Conservation (phyloP, 1,284 basidiomycete species). For the Sanghuangporus baumii region DNA sequence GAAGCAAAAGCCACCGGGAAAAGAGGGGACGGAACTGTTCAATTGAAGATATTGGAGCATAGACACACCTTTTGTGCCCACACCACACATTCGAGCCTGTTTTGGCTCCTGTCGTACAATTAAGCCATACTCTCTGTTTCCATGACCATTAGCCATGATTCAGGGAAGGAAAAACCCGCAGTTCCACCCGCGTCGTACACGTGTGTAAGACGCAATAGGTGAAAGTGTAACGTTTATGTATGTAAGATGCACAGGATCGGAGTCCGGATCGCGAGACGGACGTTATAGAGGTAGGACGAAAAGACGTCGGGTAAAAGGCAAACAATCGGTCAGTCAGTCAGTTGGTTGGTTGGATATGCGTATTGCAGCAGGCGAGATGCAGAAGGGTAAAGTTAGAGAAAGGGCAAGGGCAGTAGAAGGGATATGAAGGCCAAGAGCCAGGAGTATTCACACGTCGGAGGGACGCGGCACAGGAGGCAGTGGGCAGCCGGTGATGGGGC, state of each 20-base stretch:
- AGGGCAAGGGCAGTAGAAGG: neutral
- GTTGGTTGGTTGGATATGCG: neutral
- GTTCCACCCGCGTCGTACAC: neutral
- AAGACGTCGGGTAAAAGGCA: neutral
- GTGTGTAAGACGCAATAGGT: neutral
- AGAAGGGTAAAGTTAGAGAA: neutral
- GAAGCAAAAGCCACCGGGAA: neutral
- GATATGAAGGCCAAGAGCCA: neutral
- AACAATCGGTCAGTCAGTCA: neutral
- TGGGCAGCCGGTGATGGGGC: neutral
- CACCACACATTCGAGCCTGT: constrained; percentile 88
- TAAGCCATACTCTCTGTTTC: constrained; percentile 74
- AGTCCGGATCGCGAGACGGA: neutral
- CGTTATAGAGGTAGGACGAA: neutral
- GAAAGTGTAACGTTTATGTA: neutral
- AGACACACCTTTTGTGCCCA: constrained; percentile 72
- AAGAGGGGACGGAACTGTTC: neutral
- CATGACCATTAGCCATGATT: constrained; percentile 7
- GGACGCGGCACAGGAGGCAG: neutral
- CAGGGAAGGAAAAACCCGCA: neutral
- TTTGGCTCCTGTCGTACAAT: constrained; percentile 85
- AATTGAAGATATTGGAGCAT: constrained; percentile 13
- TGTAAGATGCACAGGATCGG: neutral
- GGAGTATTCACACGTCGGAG: neutral
- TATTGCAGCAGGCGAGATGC: neutral